Evolutionary conservation across 495 filamentous ascomycete species (phyloP).

Genomic region (Pseudoneurospora amorphoporcata): DNA sequence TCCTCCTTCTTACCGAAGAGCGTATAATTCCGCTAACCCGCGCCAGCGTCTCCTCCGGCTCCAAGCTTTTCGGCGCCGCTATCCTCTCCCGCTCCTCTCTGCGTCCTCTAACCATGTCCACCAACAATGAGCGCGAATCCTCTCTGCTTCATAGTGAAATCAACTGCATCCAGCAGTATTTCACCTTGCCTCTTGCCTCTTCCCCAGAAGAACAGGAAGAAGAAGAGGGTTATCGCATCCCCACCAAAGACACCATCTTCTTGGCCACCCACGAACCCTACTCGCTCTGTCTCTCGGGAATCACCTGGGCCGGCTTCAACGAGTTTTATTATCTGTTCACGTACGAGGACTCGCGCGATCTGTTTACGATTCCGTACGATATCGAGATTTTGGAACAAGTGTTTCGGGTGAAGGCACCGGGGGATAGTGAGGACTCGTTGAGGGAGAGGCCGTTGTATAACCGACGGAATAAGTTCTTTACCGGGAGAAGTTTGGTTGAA

Average conservation of each 20-base stretch:
- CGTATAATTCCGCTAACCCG: constrained; percentile 25
- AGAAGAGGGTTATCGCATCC: neutral
- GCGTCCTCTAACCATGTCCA: constrained; percentile 20
- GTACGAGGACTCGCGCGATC: constrained; percentile 32
- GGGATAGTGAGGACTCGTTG: constrained; percentile 13
- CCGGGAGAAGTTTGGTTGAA: constrained; percentile 24
- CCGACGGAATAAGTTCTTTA: constrained; percentile 30
- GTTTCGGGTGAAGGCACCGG: constrained; percentile 23
- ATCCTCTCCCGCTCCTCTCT: constrained; percentile 22
- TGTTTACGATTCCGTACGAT: constrained; percentile 31
- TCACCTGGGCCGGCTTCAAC: constrained; percentile 34
- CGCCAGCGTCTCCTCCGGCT: constrained; percentile 26
- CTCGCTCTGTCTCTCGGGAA: constrained; percentile 31
- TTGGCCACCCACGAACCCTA: constrained; percentile 35
- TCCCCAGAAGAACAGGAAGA: constrained; percentile 4
- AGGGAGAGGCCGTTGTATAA: constrained; percentile 27
- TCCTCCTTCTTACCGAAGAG: constrained; percentile 23
- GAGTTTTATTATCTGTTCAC: constrained; percentile 36
- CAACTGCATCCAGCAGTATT: constrained; percentile 37
- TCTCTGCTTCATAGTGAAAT: constrained; percentile 33
- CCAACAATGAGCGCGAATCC: constrained; percentile 29
- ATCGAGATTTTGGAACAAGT: constrained; percentile 33
- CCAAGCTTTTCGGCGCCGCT: constrained; percentile 32
- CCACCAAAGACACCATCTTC: constrained; percentile 29
- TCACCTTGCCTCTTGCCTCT: constrained; percentile 12